Percentiles rank a stretch among this genome's conserved stretches.
Evolutionary conservation across 139 green algal species (phyloP).

Genomic region (Pleodorina starrii): DNA sequence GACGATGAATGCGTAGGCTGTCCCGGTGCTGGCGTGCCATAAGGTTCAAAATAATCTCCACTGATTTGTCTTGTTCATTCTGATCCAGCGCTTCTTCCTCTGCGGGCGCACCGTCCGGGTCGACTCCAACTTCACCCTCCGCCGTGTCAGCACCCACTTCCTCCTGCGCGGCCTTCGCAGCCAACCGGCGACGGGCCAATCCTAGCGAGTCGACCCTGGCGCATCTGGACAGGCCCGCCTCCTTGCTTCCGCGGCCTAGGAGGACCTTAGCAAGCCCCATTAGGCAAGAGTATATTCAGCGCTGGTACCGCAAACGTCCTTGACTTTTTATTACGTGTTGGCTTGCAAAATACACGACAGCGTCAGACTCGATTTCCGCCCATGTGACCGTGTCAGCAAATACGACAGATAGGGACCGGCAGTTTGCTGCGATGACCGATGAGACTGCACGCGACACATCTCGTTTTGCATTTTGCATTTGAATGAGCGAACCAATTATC

Average conservation of each 20-base stretch:
- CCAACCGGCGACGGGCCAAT: not conserved
- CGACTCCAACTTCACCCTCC: not conserved
- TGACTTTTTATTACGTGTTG: too few relatives aligned
- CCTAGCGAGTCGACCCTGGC: constrained; percentile 2
- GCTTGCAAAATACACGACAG: too few relatives aligned
- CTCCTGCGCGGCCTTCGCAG: constrained; percentile 5
- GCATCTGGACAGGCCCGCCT: not conserved
- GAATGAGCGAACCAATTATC: too few relatives aligned
- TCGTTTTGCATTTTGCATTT: too few relatives aligned
- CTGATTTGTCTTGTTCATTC: not conserved
- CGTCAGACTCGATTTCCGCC: too few relatives aligned
- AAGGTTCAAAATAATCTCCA: not conserved
- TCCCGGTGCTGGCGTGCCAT: not conserved
- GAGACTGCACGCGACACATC: too few relatives aligned
- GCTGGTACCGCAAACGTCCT: too few relatives aligned
- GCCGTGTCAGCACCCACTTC: not conserved
- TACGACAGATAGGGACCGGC: too few relatives aligned
- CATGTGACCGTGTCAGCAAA: too few relatives aligned
- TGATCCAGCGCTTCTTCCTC: not conserved
- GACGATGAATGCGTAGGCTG: constrained; percentile 18
- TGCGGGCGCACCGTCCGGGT: not conserved
- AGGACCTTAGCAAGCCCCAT: constrained; percentile 19
- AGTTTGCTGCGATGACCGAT: too few relatives aligned
- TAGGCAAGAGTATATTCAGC: too few relatives aligned
- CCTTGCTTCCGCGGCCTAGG: not conserved